Percentiles rank a stretch among this genome's conserved stretches.
These are phyloP conservation scores for Dendrobium nobile DNA, from an alignment of 106 monocot genomes.

Conservation along the genomic window DNA sequence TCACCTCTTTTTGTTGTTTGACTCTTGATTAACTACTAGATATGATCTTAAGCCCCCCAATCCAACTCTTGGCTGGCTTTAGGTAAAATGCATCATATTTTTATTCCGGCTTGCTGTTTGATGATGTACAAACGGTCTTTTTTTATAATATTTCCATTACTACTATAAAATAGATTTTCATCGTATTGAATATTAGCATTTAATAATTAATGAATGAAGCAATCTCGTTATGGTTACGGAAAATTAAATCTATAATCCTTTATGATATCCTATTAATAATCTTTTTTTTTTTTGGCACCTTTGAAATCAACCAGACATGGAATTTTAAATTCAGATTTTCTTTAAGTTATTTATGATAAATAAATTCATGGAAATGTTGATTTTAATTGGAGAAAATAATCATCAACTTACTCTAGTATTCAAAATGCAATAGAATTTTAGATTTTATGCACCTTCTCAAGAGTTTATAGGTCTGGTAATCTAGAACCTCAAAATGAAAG, in stretches of 20 bases:
- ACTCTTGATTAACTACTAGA: background rate
- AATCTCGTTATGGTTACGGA: background rate
- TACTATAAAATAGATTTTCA: background rate
- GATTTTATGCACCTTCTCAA: background rate
- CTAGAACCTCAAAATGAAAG: background rate
- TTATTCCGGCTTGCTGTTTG: background rate
- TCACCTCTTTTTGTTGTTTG: background rate
- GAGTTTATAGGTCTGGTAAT: background rate
- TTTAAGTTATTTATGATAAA: background rate
- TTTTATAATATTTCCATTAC: background rate
- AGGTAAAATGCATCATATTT: background rate
- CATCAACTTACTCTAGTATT: background rate
- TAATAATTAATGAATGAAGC: background rate
- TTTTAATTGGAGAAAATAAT: background rate
- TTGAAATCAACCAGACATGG: background rate
- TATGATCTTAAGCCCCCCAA: background rate
- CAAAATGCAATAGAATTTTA: background rate
- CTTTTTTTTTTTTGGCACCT: background rate
- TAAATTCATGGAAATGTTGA: background rate
- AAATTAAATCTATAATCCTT: background rate
- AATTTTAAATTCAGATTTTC: background rate
- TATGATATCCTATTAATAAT: background rate
- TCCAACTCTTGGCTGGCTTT: background rate
- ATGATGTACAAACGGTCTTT: background rate
- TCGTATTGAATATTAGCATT: background rate